Conservation (phyloP, 371 early-diverging fungal genomes). For the Mucor mucedo region DNA sequence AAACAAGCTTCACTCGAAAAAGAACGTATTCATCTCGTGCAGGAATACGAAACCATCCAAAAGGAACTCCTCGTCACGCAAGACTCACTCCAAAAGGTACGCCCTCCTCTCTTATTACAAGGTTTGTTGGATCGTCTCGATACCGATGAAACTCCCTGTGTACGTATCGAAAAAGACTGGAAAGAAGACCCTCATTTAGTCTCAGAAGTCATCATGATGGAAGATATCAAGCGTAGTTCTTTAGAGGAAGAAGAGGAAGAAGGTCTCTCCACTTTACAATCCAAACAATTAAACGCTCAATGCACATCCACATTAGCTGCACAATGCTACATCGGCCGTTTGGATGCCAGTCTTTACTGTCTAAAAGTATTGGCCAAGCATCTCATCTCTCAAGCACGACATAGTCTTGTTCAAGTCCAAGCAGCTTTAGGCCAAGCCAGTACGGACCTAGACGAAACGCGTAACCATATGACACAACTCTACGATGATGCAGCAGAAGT, state of each 20-base stretch:
- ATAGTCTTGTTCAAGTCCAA: constrained; percentile 44
- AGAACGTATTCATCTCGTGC: constrained; percentile 36
- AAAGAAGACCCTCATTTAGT: constrained; percentile 57
- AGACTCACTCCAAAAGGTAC: constrained; percentile 43
- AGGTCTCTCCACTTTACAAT: constrained; percentile 9
- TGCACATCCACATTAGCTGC: constrained; percentile 20
- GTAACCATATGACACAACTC: constrained; percentile 52
- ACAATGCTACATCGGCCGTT: constrained; percentile 42
- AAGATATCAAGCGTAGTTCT: constrained; percentile 10
- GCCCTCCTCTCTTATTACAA: constrained; percentile 58
- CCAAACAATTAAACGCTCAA: constrained; percentile 14
- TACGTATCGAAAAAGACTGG: constrained; percentile 53
- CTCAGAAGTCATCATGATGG: constrained; percentile 39
- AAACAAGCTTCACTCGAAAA: constrained; percentile 33
- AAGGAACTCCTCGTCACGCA: constrained; percentile 43
- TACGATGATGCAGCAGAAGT: constrained; percentile 67
- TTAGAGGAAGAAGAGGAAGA: constrained; percentile 3
- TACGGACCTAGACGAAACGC: constrained; percentile 52
- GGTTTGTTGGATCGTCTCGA: constrained; percentile 62
- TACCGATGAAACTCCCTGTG: constrained; percentile 35
- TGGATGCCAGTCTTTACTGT: constrained; percentile 63
- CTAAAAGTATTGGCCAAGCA: constrained; percentile 58
- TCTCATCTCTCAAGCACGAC: constrained; percentile 49
- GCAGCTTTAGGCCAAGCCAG: constrained; percentile 54
- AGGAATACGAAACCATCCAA: constrained; percentile 43